Base-by-base conservation (phyloP, 2,329 filamentous ascomycete genomes). In the Chrysoporthe puriensis region DNA sequence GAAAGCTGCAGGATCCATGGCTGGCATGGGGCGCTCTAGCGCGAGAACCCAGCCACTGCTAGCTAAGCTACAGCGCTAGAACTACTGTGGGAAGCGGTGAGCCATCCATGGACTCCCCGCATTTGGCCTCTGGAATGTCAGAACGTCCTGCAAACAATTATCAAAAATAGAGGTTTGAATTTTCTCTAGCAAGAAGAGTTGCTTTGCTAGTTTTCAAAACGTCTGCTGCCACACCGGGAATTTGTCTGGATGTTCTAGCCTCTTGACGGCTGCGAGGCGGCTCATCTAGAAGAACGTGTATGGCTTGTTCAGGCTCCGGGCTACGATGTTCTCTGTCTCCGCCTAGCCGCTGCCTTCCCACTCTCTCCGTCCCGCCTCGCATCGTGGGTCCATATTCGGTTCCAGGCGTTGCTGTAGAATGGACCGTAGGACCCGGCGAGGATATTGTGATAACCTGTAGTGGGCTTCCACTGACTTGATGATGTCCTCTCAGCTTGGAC, bases 81-180 rank as follows among this genome's bases (percentile, higher is more conserved):
- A 48, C 2, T 8, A 5, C 58, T 26, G 34, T n/a, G 21, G 32
- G 16, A n/a, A 42, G 46, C n/a, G 32, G 34, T 58, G 34, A 42
- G 8, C 21, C 26, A 54, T 4, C 7, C 50, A 34, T 32, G 8
- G 18, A 21, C 18, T n/a, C 46, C 44, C 16, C 18, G 3, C 16
- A 16, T 50, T 21, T 18, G 18, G 13, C 32, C 54, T 36, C 54
- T 14, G 2, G 8, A 42, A 42, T n/a, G 56, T 7, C 56, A 26
- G 16, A 58, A 40, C 34, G 36, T 21, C n/a, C 13, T 8, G 40
- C 57, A 6, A 48, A 11, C 4, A 11, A 1, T 9, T 9, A 50
- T 66, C n/a, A 69, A 43, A 69, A 69, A 34, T 69, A 69, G 16
- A 69, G 13, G 1, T n/a, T 62, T 54, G 40, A 40, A 52, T 69